Evolutionary conservation across 306 rosid genomes (phyloP).

Genomic region (Potentilla sterilis): DNA sequence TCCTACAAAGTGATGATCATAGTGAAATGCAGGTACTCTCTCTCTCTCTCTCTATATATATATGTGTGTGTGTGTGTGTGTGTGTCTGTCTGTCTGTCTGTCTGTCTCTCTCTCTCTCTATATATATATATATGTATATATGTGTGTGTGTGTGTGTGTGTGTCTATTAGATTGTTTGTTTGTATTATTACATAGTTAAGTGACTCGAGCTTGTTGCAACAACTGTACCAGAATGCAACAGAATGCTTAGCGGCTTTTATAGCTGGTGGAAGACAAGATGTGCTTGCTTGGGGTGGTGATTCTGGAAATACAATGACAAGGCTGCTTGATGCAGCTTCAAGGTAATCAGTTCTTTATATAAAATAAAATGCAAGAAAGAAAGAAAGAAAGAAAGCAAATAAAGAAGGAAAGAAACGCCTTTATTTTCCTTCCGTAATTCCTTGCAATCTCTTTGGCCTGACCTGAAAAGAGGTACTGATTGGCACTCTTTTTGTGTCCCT

Average conservation of each 20-base stretch:
- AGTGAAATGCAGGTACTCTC: constrained; percentile 86
- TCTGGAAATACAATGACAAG: constrained; percentile 71
- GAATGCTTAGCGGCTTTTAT: constrained; percentile 87
- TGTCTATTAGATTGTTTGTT: background rate
- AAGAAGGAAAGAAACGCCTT: background rate
- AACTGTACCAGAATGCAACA: constrained; percentile 75
- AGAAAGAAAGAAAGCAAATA: background rate
- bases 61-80: background rate
- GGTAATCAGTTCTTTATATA: constrained; percentile 39
- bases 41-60: too few relatives aligned
- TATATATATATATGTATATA: too few relatives aligned
- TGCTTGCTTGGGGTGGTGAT: constrained; percentile 78
- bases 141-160: background rate
- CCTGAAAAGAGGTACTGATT: background rate
- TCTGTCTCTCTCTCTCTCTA: background rate
- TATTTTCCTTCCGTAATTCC: background rate
- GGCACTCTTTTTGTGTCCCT: background rate
- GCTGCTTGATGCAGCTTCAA: constrained; percentile 81
- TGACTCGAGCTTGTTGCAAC: constrained; percentile 24
- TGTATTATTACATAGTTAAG: background rate
- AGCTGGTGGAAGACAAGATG: constrained; percentile 66
- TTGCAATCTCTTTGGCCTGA: constrained; percentile 7
- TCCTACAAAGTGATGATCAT: constrained; percentile 80
- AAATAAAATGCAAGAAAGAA: background rate
- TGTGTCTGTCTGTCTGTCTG: too few relatives aligned